These are phyloP conservation scores for Coleophoma crateriformis DNA, from an alignment of 2,329 filamentous ascomycete species.

Conservation along the genomic window DNA sequence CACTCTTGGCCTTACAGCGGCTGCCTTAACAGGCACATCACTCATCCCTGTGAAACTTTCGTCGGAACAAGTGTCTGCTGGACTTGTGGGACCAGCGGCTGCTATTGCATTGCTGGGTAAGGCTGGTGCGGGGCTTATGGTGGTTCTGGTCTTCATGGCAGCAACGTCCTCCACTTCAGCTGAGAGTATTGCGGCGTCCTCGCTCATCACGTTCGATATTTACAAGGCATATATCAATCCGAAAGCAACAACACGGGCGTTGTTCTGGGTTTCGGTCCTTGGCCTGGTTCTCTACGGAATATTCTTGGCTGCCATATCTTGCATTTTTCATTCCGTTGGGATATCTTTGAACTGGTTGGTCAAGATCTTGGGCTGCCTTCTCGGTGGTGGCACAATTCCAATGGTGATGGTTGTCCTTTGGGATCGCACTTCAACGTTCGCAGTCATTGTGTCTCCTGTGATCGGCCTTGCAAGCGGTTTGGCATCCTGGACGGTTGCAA, in stretches of 20 bases:
- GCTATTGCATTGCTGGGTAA: constrained; percentile 66
- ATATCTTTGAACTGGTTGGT: constrained; percentile 2
- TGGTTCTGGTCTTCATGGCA: constrained; percentile 70
- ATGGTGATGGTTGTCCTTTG: too few relatives aligned
- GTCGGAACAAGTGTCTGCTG: constrained; percentile 56
- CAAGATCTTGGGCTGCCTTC: neutral
- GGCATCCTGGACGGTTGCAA: too few relatives aligned
- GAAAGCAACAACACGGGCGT: constrained; percentile 34
- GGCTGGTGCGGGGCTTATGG: constrained; percentile 61
- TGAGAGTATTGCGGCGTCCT: constrained; percentile 78
- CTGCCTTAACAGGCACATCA: constrained; percentile 39
- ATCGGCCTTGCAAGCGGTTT: too few relatives aligned
- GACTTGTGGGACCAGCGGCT: constrained; percentile 64
- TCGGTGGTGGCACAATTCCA: too few relatives aligned
- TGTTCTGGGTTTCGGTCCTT: too few relatives aligned
- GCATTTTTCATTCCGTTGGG: constrained; percentile 2
- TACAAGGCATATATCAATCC: constrained; percentile 83
- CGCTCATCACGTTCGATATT: constrained; percentile 79
- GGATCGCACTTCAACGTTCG: too few relatives aligned
- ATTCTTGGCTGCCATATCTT: neutral
- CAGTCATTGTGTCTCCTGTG: too few relatives aligned
- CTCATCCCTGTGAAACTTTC: constrained; percentile 52
- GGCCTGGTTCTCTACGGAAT: neutral
- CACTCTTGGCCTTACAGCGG: constrained; percentile 40
- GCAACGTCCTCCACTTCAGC: constrained; percentile 75